These are phyloP conservation scores for Hypsizygus marmoreus DNA, from an alignment of 768 basidiomycete species.

Conservation along the genomic window DNA sequence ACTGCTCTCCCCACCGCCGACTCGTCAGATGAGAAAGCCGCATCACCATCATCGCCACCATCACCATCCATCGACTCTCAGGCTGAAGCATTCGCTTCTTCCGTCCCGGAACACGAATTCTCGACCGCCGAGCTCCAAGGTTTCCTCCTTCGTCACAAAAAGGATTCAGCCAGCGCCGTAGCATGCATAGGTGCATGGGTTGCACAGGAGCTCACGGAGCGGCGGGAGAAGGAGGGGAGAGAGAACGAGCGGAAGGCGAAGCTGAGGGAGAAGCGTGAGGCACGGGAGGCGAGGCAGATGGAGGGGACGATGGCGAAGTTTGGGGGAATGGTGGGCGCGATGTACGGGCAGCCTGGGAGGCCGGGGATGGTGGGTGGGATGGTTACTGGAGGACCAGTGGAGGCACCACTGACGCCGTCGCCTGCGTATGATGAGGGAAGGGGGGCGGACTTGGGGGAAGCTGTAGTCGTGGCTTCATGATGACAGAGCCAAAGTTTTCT, in stretches of 20 bases:
- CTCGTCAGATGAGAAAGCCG: slow-evolving; percentile 8
- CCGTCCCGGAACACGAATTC: slow-evolving; percentile 49
- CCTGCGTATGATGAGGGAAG: slow-evolving; percentile 16
- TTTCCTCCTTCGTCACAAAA: slow-evolving; percentile 50
- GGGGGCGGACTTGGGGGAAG: no score
- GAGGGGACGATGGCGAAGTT: slow-evolving; percentile 25
- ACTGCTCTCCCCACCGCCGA: not conserved
- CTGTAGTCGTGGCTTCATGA: no score
- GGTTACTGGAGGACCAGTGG: slow-evolving; percentile 1
- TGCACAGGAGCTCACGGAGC: slow-evolving; percentile 33
- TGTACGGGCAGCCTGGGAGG: slow-evolving; percentile 1
- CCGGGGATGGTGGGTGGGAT: slow-evolving; percentile 9
- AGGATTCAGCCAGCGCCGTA: slow-evolving; percentile 36
- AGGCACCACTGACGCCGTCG: slow-evolving; percentile 14
- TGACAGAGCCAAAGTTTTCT: no score
- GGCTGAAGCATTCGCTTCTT: slow-evolving; percentile 44
- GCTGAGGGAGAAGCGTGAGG: slow-evolving; percentile 25
- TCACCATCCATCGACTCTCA: slow-evolving; percentile 39
- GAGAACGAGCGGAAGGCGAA: slow-evolving; percentile 34
- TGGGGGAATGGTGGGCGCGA: slow-evolving; percentile 15
- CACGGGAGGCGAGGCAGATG: slow-evolving; percentile 23
- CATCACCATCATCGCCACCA: slow-evolving; percentile 18
- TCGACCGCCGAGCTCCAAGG: slow-evolving; percentile 66
- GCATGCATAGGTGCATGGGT: slow-evolving; percentile 44
- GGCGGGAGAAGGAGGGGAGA: slow-evolving; percentile 30